Conservation (phyloP, 148 eudicot genomes). For the Nepenthes mirabilis region DNA sequence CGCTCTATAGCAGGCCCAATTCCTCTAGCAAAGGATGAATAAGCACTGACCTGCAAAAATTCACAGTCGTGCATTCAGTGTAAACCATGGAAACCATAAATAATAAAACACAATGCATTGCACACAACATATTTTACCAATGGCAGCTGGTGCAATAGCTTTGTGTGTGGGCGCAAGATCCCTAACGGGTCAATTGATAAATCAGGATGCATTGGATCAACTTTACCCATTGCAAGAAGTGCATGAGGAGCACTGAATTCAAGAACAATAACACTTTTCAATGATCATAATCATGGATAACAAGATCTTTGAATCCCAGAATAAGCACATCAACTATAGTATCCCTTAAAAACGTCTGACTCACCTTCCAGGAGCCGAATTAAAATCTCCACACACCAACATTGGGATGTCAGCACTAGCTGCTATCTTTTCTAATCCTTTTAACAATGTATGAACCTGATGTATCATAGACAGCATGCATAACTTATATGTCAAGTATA, state of each 20-base stretch:
- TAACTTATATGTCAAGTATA: not conserved
- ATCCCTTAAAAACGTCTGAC: not conserved
- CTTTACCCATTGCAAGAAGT: conserved; percentile 93
- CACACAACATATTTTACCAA: conserved; percentile 35
- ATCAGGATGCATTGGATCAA: conserved; percentile 81
- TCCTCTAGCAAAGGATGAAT: conserved; percentile 88
- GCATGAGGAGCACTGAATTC: conserved; percentile 84
- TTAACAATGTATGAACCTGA: conserved; percentile 89
- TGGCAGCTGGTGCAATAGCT: conserved; percentile 78
- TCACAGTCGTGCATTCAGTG: not conserved
- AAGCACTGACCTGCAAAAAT: conserved; percentile 75
- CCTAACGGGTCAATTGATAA: conserved; percentile 74
- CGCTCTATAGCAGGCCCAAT: conserved; percentile 62
- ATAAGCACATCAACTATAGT: not conserved
- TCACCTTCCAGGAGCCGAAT: conserved; percentile 87
- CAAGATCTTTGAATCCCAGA: not conserved
- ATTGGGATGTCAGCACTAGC: conserved; percentile 95
- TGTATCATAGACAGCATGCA: conserved; percentile 1
- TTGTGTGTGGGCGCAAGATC: conserved; percentile 70
- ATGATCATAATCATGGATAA: not conserved
- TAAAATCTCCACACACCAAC: conserved; percentile 98
- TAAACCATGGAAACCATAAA: conserved; percentile 6
- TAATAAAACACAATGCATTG: conserved; percentile 4
- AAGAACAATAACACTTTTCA: conserved; percentile 1
- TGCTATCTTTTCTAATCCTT: conserved; percentile 97